Evolutionary conservation across 768 basidiomycete genomes (phyloP).

Genomic region (Naganishia kalamii): DNA sequence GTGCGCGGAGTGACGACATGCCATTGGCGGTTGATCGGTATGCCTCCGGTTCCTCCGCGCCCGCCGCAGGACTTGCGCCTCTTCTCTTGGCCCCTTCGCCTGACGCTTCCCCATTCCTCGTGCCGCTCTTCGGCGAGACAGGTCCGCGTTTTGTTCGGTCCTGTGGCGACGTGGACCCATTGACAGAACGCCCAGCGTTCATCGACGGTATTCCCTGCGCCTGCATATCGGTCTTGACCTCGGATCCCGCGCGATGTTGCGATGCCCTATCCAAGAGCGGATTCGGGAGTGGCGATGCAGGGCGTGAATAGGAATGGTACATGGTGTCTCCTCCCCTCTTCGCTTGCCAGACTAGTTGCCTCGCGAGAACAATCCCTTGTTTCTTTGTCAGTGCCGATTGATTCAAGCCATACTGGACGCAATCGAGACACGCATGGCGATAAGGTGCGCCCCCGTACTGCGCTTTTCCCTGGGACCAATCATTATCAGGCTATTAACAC

Average conservation of each 20-base stretch:
- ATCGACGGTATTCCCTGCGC: background rate
- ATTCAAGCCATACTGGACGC: too few species aligned
- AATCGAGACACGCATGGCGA: too few species aligned
- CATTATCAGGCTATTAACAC: background rate
- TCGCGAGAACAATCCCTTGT: background rate
- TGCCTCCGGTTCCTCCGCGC: background rate
- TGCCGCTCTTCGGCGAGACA: background rate
- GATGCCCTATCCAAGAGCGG: constrained; percentile 5
- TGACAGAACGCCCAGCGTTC: background rate
- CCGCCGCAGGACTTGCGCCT: background rate
- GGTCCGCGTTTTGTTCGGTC: background rate
- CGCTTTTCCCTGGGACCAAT: background rate
- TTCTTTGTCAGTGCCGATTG: too few species aligned
- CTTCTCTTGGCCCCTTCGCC: background rate
- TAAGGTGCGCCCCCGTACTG: background rate
- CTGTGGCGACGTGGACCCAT: background rate
- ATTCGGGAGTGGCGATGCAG: constrained; percentile 7
- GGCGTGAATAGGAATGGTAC: constrained; percentile 8
- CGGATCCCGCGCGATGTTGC: constrained; percentile 5
- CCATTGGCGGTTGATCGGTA: background rate
- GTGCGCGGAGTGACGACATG: background rate
- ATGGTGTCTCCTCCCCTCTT: background rate
- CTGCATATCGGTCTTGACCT: background rate
- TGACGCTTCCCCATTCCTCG: background rate
- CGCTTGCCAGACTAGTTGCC: background rate